phyloP scores from a whole-genome alignment of 176 grass and related monocot species.

The Alopecurus myosuroides region DNA sequence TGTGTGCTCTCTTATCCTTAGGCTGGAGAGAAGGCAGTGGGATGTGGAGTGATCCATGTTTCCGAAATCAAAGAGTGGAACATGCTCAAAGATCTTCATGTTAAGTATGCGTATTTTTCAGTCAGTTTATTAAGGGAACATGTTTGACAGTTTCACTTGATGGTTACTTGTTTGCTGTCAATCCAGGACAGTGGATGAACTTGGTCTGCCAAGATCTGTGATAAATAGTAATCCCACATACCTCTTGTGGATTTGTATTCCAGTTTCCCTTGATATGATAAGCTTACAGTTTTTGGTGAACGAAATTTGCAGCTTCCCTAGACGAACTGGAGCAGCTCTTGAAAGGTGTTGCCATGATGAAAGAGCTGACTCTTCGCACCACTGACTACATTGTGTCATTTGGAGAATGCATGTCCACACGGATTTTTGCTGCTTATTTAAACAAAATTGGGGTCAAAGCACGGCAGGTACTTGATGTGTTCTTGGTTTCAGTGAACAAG shows the following conservation, averaged over 20 bases:
- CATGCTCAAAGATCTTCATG: conserved; percentile 66
- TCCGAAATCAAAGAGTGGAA: conserved; percentile 70
- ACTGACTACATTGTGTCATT: conserved; percentile 93
- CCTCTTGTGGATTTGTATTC: not conserved
- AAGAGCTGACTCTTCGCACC: conserved; percentile 84
- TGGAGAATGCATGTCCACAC: conserved; percentile 93
- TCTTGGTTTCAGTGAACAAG: conserved; percentile 12
- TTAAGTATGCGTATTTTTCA: conserved; percentile 41
- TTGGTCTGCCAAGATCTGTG: conserved; percentile 59
- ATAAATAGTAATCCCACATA: conserved; percentile 43
- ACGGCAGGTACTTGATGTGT: conserved; percentile 46
- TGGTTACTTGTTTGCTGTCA: conserved; percentile 18
- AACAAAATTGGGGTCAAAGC: conserved; percentile 85
- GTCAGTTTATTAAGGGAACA: not conserved
- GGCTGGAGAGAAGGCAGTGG: conserved; percentile 88
- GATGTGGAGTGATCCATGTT: conserved; percentile 59
- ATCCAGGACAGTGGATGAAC: conserved; percentile 69
- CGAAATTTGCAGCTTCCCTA: conserved; percentile 49
- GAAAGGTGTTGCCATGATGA: conserved; percentile 97
- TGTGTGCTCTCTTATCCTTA: conserved; percentile 25
- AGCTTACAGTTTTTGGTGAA: not conserved
- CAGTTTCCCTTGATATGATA: not conserved
- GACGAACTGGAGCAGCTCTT: conserved; percentile 88
- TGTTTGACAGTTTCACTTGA: not conserved
- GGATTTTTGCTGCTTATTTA: conserved; percentile 90